These are phyloP conservation scores for Phaeomoniella chlamydospora DNA, from an alignment of 2,329 filamentous ascomycete genomes.

Conservation along the genomic window DNA sequence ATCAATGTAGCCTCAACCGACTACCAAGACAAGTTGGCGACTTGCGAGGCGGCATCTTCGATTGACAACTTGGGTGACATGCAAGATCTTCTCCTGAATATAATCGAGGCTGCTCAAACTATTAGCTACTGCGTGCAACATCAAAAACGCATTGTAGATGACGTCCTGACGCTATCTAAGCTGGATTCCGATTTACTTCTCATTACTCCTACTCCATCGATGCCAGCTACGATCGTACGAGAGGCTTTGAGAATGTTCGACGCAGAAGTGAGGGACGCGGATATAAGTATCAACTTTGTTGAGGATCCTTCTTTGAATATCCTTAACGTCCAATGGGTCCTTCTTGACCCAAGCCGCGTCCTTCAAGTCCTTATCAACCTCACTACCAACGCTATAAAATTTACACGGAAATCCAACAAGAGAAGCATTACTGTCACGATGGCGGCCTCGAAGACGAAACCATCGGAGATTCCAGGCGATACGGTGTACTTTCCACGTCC, in stretches of 20 bases:
- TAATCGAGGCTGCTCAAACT: slow-evolving; percentile 59
- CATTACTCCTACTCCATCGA: slow-evolving; percentile 54
- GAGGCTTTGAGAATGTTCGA: slow-evolving; percentile 63
- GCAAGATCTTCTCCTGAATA: slow-evolving; percentile 36
- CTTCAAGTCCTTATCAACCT: slow-evolving; percentile 68
- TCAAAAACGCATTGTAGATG: slow-evolving; percentile 63
- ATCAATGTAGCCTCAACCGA: slow-evolving; percentile 17
- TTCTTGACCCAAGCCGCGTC: slow-evolving; percentile 56
- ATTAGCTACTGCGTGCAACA: slow-evolving; percentile 65
- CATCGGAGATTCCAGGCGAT: slow-evolving; percentile 22
- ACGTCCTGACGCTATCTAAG: slow-evolving; percentile 59
- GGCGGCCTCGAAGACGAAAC: slow-evolving; percentile 27
- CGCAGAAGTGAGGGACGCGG: slow-evolving; percentile 51
- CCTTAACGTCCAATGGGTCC: slow-evolving; percentile 47
- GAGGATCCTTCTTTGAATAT: slow-evolving; percentile 48
- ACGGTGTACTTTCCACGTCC: slow-evolving; percentile 16
- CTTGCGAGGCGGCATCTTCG: slow-evolving; percentile 10
- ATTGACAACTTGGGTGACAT: slow-evolving; percentile 18
- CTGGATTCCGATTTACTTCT: slow-evolving; percentile 60
- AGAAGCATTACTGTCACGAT: slow-evolving; percentile 36
- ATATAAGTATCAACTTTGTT: slow-evolving; percentile 51
- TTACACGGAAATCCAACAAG: slow-evolving; percentile 42
- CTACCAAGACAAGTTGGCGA: slow-evolving; percentile 8
- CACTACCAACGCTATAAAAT: slow-evolving; percentile 67
- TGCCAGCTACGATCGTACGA: slow-evolving; percentile 51